Conservation (phyloP, 176 grass and related monocot genomes). For the Thalia dealbata region DNA sequence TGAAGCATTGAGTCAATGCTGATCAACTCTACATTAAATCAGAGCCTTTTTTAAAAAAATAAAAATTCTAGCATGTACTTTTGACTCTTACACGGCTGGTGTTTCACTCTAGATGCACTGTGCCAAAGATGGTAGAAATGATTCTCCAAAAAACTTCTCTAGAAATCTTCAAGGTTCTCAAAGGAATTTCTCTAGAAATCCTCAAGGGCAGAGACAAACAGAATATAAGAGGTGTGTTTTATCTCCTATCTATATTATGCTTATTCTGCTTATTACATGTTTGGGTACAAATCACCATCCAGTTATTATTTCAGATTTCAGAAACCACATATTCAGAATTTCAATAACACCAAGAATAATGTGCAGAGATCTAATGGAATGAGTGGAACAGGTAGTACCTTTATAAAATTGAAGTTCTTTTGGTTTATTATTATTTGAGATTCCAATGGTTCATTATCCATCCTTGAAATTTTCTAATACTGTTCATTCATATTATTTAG, state of each 20-base stretch:
- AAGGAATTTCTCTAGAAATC: background rate
- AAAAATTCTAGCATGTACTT: background rate
- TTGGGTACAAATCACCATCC: background rate
- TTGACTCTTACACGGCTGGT: background rate
- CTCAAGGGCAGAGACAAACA: background rate
- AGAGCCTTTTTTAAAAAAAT: background rate
- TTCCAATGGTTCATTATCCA: background rate
- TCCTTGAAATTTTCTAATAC: background rate
- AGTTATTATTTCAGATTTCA: background rate
- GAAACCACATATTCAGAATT: constrained; percentile 4
- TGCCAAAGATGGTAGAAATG: background rate
- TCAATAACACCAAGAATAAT: background rate
- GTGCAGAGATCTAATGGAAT: background rate
- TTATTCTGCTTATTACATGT: background rate
- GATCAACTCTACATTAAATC: background rate
- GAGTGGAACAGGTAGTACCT: background rate
- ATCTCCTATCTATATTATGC: background rate
- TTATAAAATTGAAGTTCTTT: background rate
- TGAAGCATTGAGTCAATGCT: no score
- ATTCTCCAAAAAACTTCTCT: background rate
- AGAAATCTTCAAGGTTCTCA: background rate
- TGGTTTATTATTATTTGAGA: background rate
- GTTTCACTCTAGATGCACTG: background rate
- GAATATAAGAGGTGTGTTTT: background rate
- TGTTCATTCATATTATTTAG: background rate